A percentile compares a stretch with the other conserved stretches of the same genome.
phyloP scores from a whole-genome alignment of 1,284 basidiomycete genomes.

The Irpex sp. region DNA sequence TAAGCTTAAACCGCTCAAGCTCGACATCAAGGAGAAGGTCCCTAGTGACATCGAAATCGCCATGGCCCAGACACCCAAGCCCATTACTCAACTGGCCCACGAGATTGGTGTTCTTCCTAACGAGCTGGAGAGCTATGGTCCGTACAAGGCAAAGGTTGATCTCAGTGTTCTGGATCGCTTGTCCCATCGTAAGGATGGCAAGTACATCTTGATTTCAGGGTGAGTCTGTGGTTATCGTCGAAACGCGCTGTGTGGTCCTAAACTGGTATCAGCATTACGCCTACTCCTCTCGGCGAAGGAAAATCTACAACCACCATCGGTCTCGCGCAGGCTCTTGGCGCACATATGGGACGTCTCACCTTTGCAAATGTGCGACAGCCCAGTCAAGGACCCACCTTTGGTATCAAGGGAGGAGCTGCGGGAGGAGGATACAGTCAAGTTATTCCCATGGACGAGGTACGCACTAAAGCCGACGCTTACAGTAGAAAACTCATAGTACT shows the following conservation, averaged over 20 bases:
- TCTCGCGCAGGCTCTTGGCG: conserved; percentile 94
- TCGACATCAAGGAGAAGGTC: conserved; percentile 81
- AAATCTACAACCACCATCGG: conserved; percentile 99
- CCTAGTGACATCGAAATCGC: conserved; percentile 97
- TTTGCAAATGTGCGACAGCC: conserved; percentile 99
- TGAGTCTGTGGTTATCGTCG: conserved; percentile 29
- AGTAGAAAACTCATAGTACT: conserved; percentile 2
- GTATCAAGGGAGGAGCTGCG: conserved; percentile 99
- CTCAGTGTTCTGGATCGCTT: conserved; percentile 86
- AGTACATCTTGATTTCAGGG: conserved; percentile 96
- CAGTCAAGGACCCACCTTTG: conserved; percentile 98
- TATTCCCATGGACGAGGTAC: conserved; percentile 97
- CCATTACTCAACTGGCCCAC: conserved; percentile 76
- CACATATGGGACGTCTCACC: conserved; percentile 87
- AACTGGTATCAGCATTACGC: conserved; percentile 73
- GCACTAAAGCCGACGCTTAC: neutral
- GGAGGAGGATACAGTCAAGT: conserved; percentile 99
- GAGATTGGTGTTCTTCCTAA: conserved; percentile 88
- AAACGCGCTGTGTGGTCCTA: neutral
- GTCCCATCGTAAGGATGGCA: conserved; percentile 85
- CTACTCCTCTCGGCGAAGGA: conserved; percentile 96
- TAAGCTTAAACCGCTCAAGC: conserved; percentile 76
- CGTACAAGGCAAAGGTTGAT: conserved; percentile 97
- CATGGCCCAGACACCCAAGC: conserved; percentile 92
- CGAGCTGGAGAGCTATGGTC: conserved; percentile 94